Percentiles rank a stretch among this genome's conserved stretches.
Conservation (phyloP, 352 stramenopile genomes). For the Phytophthora melonis region DNA sequence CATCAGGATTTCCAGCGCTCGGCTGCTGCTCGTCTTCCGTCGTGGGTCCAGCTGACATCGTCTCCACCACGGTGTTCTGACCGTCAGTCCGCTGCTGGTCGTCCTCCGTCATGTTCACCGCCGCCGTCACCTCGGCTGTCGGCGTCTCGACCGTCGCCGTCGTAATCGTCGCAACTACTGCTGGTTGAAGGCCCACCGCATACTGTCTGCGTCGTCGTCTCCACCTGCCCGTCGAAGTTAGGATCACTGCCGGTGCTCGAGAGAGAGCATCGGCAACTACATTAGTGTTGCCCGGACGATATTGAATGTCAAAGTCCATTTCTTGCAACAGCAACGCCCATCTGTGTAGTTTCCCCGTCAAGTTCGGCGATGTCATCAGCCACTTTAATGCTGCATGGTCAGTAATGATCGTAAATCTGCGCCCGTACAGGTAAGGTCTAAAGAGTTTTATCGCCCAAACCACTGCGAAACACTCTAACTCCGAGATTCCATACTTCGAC, state of each 20-base stretch:
- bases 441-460: background rate
- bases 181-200: background rate
- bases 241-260: background rate
- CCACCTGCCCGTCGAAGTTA: background rate
- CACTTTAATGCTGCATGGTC: background rate
- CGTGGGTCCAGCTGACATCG: too few relatives aligned
- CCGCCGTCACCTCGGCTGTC: background rate
- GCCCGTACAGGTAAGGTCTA: background rate
- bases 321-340: background rate
- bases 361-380: background rate
- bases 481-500: background rate
- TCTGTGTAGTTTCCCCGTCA: background rate
- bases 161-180: background rate
- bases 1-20: background rate
- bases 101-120: background rate
- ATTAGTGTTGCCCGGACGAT: background rate
- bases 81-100: background rate
- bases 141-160: background rate
- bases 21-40: background rate
- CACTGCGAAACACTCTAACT: background rate
- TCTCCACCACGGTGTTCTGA: background rate
- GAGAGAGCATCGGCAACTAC: background rate
- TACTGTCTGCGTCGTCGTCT: background rate
- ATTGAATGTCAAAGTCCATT: constrained; percentile 1
- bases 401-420: background rate